These are phyloP conservation scores for Aspergillus cristatus DNA, from an alignment of 495 filamentous ascomycete genomes.

Conservation along the genomic window DNA sequence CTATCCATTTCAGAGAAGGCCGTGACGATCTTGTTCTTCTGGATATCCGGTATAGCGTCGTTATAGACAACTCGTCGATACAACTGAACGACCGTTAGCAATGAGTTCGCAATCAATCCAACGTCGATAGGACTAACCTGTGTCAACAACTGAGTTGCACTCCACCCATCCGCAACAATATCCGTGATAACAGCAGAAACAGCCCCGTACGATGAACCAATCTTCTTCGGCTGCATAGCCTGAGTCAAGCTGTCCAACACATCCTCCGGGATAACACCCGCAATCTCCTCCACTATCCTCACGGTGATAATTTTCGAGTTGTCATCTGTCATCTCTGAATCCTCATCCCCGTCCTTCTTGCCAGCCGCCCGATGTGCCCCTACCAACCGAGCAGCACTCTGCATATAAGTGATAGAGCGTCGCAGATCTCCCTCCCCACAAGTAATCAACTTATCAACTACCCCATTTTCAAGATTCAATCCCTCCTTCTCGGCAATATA, in stretches of 20 bases:
- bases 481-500: slow-evolving; percentile 73
- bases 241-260: slow-evolving; percentile 61
- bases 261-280: slow-evolving; percentile 75
- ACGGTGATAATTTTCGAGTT: slow-evolving; percentile 51
- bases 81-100: slow-evolving; percentile 42
- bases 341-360: slow-evolving; percentile 41
- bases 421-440: slow-evolving; percentile 90
- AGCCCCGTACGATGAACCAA: slow-evolving; percentile 57
- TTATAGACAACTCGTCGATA: slow-evolving; percentile 78
- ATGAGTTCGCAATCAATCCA: neutral
- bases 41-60: slow-evolving; percentile 67
- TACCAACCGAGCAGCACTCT: slow-evolving; percentile 77
- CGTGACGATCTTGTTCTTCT: slow-evolving; percentile 85
- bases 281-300: slow-evolving; percentile 83
- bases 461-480: slow-evolving; percentile 65
- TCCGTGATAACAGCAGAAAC: slow-evolving; percentile 73
- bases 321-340: slow-evolving; percentile 41
- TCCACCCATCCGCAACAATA: slow-evolving; percentile 96
- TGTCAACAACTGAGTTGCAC: slow-evolving; percentile 75
- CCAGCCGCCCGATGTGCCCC: slow-evolving; percentile 39
- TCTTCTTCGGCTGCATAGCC: slow-evolving; percentile 66
- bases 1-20: slow-evolving; percentile 92
- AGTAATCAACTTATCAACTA: slow-evolving; percentile 69
- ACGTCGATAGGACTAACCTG: slow-evolving; percentile 45
- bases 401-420: slow-evolving; percentile 92